phyloP scores from a whole-genome alignment of 176 grass and related monocot genomes.

The Dendrocalamus sinicus region DNA sequence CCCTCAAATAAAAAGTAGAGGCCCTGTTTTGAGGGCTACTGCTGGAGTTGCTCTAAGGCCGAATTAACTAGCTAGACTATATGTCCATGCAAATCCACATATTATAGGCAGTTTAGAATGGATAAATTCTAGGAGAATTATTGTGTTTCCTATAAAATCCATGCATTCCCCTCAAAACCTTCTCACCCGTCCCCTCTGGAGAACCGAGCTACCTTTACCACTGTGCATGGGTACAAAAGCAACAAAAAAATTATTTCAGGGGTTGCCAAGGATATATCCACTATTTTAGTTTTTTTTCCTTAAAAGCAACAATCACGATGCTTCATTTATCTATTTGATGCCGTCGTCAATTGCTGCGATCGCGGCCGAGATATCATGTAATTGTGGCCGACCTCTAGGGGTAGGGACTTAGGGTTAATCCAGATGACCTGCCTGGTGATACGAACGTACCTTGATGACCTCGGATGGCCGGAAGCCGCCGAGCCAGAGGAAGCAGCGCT shows the following conservation, averaged over 20 bases:
- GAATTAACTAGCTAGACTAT: neutral
- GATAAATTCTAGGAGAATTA: too few relatives aligned
- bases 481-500: constrained; percentile 99
- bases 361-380: neutral
- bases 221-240: neutral
- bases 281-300: neutral
- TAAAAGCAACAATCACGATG: neutral
- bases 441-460: constrained; percentile 75
- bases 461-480: constrained; percentile 95
- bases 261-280: neutral
- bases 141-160: neutral
- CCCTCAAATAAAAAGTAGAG: too few relatives aligned
- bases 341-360: neutral
- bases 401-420: constrained; percentile 24
- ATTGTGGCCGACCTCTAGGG: neutral
- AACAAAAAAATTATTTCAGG: neutral
- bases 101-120: too few relatives aligned
- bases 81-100: neutral
- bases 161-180: neutral
- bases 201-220: neutral
- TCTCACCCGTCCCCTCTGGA: too few relatives aligned
- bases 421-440: neutral
- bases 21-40: too few relatives aligned
- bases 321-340: neutral
- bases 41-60: too few relatives aligned